phyloP scores from a whole-genome alignment of 768 basidiomycete genomes.

The Cytidiella melzeri region DNA sequence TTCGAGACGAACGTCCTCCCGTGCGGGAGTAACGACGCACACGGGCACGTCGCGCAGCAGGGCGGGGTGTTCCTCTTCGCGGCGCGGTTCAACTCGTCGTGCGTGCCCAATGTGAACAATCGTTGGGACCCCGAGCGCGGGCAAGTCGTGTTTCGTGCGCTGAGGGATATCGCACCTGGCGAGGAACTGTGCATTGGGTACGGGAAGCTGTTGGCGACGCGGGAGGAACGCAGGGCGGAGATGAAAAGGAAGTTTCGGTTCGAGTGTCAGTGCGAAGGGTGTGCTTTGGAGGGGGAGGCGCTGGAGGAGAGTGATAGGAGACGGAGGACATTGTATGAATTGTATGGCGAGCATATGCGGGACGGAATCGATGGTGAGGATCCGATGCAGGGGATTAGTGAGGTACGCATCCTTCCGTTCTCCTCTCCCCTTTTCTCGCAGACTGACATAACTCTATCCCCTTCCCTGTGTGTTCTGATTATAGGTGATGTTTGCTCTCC shows the following conservation, averaged over 20 bases:
- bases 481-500: conserved; percentile 21
- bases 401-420: conserved; percentile 3
- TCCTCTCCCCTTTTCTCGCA: too few relatives aligned
- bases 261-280: conserved; percentile 21
- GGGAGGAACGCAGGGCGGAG: conserved; percentile 14
- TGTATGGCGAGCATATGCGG: conserved; percentile 6
- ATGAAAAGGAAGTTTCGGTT: conserved; percentile 17
- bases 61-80: conserved; percentile 24
- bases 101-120: conserved; percentile 24
- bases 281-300: conserved; percentile 16
- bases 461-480: too few relatives aligned
- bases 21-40: conserved; percentile 6
- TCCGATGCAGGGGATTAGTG: conserved; percentile 8
- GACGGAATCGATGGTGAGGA: neutral
- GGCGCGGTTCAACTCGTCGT: conserved; percentile 25
- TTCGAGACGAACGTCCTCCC: conserved; percentile 26
- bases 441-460: neutral
- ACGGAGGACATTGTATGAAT: conserved; percentile 4
- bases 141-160: conserved; percentile 20
- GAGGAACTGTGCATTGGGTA: conserved; percentile 28
- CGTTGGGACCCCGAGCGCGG: conserved; percentile 20
- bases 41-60: conserved; percentile 2
- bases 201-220: conserved; percentile 14
- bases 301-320: conserved; percentile 17
- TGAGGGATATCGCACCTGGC: conserved; percentile 20